These are phyloP conservation scores for Gliomastix tumulicola DNA, from an alignment of 2,329 filamentous ascomycete genomes.

Conservation along the genomic window DNA sequence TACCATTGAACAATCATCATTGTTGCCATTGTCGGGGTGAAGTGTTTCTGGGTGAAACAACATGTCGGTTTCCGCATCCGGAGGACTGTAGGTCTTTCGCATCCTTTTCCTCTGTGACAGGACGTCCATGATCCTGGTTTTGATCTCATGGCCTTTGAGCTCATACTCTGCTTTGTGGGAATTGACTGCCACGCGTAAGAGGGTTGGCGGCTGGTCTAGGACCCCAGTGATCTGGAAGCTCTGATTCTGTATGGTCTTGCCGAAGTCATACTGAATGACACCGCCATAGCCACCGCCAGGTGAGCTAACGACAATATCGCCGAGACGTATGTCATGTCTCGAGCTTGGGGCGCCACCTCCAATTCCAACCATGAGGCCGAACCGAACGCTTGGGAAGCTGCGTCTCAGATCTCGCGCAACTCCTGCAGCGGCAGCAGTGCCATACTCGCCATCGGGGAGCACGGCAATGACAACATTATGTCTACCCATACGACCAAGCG, in stretches of 20 bases:
- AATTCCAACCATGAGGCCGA: constrained; percentile 24
- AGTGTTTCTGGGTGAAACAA: background rate
- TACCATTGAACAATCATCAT: no score
- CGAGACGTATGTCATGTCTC: constrained; percentile 5
- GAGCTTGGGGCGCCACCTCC: constrained; percentile 23
- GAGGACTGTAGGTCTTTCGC: background rate
- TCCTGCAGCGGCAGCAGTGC: constrained; percentile 4
- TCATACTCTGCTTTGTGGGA: background rate
- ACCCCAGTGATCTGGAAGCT: background rate
- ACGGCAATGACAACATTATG: constrained; percentile 11
- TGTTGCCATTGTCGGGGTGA: no score
- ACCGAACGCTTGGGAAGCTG: constrained; percentile 16
- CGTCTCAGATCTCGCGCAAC: background rate
- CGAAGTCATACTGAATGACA: constrained; percentile 1
- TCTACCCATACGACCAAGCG: background rate
- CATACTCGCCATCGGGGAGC: constrained; percentile 16
- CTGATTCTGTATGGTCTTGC: constrained; percentile 2
- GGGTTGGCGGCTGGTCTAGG: background rate
- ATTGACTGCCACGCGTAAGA: background rate
- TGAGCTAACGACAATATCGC: constrained; percentile 7
- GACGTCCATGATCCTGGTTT: background rate
- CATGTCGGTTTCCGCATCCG: background rate
- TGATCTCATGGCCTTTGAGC: background rate
- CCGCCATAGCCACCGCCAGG: constrained; percentile 1
- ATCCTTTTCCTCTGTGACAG: no score